These are phyloP conservation scores for Lecanosticta acicola DNA, from an alignment of 2,329 filamentous ascomycete genomes.

Conservation along the genomic window DNA sequence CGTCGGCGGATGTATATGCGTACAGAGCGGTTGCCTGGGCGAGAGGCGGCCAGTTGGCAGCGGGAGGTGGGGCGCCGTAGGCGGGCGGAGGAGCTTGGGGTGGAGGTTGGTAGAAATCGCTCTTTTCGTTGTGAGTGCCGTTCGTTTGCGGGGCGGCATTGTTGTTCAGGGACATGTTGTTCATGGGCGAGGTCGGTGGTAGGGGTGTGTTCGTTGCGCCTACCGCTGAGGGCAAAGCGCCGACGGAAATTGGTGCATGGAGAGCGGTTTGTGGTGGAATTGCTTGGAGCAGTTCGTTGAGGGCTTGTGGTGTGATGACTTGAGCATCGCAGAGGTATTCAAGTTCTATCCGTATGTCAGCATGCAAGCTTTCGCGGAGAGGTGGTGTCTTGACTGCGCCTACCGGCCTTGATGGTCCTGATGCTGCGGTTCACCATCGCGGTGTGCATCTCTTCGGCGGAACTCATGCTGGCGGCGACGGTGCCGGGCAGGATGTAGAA, in stretches of 20 bases:
- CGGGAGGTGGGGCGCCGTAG: constrained; percentile 46
- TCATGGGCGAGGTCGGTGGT: constrained; percentile 27
- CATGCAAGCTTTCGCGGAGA: constrained; percentile 6
- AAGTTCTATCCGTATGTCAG: constrained; percentile 61
- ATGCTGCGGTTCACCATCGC: constrained; percentile 77
- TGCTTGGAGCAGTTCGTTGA: constrained; percentile 66
- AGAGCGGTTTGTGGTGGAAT: constrained; percentile 68
- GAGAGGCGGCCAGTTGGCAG: constrained; percentile 49
- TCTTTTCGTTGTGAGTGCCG: constrained; percentile 32
- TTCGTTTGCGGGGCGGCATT: constrained; percentile 18
- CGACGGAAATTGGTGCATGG: constrained; percentile 34
- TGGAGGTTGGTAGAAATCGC: constrained; percentile 34
- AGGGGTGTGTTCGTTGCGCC: constrained; percentile 14
- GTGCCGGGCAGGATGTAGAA: too few species aligned
- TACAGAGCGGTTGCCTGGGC: constrained; percentile 76
- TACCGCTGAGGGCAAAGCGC: constrained; percentile 30
- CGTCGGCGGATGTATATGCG: constrained; percentile 71
- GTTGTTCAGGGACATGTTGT: constrained; percentile 33
- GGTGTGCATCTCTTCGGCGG: constrained; percentile 42
- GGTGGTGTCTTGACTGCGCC: constrained; percentile 28
- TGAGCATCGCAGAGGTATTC: constrained; percentile 80
- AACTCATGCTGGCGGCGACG: constrained; percentile 24
- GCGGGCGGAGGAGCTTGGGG: constrained; percentile 52
- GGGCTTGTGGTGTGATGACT: constrained; percentile 68
- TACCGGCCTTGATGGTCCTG: constrained; percentile 77